Base-by-base conservation (phyloP, 805 yeast species). In the Metschnikowia colocasiae region DNA sequence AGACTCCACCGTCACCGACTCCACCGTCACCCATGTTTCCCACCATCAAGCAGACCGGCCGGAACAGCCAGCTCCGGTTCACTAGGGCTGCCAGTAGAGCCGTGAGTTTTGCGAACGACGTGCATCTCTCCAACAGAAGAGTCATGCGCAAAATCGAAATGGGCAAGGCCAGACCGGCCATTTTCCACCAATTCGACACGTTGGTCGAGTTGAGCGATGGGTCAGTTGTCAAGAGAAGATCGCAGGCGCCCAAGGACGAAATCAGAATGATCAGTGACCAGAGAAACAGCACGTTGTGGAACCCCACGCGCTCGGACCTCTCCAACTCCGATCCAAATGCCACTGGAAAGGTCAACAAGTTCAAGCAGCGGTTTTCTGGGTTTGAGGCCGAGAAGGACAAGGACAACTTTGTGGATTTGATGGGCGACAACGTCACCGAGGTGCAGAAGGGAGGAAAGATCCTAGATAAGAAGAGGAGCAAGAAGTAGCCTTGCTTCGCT, bases 181-280 rank as follows among this genome's bases (percentile, higher is more conserved):
- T 94, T 34, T 91, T 88, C 67, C 80, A 92, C 69, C 88, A 88
- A 65, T 94, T 94, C 64, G 90, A 92, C 54, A 85, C 91, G 27
- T 68, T 77, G 31, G 91, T 94, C n/a, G 96, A 92, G 67, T 76
- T 91, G 49, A 85, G 95, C 55, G 99, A 94, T 64, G 99, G 99
- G 1, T 86, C 97, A 26, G 96, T 95, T 1, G 74, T 90, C 29
- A 73, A 72, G 30, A 79, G 99, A 67, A 78, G 87, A 58, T 82
- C 96, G 0, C 95, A 87, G 54, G 88, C 82, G 50, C 99, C 99
- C 9, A 86, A 88, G 59, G 83, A 79, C 45, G 97, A 94, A 60
- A 73, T 87, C 59, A 76, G 94, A 63, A 81, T 89, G 80, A 80
- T 94, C 57, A 80, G 82, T 44, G 99, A 94, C 67, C 95, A 87